A percentile compares a stretch with the other conserved stretches of the same genome.
Conservation (phyloP, 208 protist species). For the Herpetomonas muscarum region DNA sequence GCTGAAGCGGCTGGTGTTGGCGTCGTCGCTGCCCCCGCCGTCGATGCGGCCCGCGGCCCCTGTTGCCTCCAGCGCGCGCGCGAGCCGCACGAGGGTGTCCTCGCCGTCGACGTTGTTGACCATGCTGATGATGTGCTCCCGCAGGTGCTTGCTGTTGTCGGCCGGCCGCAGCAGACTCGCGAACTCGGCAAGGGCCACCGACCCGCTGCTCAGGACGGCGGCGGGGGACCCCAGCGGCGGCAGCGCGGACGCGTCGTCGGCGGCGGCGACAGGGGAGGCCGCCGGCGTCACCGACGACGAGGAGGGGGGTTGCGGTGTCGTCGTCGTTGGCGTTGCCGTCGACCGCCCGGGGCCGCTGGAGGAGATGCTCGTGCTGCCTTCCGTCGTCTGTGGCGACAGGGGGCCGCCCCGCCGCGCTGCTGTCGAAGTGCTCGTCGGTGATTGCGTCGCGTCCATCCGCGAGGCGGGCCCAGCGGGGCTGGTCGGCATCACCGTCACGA, state of each 20-base stretch:
- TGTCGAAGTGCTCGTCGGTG: too few species aligned
- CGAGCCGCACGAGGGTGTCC: slow-evolving; percentile 43
- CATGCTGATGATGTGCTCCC: slow-evolving; percentile 57
- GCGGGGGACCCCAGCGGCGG: too few species aligned
- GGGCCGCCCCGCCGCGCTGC: too few species aligned
- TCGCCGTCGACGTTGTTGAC: slow-evolving; percentile 49
- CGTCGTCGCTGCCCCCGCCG: slow-evolving; percentile 3
- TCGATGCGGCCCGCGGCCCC: too few species aligned
- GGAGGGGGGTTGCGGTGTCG: not conserved
- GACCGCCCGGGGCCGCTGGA: too few species aligned
- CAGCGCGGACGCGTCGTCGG: slow-evolving; percentile 10
- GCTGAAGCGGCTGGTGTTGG: not conserved
- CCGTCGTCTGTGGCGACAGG: too few species aligned
- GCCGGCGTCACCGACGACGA: too few species aligned
- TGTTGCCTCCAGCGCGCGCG: slow-evolving; percentile 43
- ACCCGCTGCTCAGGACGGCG: slow-evolving; percentile 43
- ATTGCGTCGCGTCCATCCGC: too few species aligned
- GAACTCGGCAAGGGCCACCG: slow-evolving; percentile 59
- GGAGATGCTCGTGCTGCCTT: too few species aligned
- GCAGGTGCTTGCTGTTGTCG: slow-evolving; percentile 27
- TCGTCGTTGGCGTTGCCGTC: too few species aligned
- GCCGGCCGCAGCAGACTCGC: slow-evolving; percentile 35
- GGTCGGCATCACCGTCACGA: too few species aligned
- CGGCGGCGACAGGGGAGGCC: not conserved
- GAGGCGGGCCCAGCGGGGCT: too few species aligned